Evolutionary conservation across 805 yeast genomes (phyloP), one percentile per base, ranked within the genome.

Genomic region (Wickerhamomyces strasburgensis): DNA sequence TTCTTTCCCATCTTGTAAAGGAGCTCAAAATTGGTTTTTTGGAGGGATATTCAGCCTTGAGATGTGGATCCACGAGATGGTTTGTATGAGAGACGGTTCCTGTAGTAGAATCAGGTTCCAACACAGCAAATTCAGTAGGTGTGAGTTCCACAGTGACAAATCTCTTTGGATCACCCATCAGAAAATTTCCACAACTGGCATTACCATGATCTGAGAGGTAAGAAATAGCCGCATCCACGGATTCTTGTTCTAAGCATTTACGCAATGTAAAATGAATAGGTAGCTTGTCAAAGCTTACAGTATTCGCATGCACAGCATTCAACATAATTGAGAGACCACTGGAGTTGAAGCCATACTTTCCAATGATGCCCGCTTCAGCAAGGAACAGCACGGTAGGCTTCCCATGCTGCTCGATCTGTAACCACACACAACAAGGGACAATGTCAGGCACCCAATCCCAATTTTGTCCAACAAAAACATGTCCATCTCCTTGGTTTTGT

Each of bases 391-490:
- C 18, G 24, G 49, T 46, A 14, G 60, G 57, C 25, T 54, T 49
- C 5, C 42, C 40, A 10, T 14, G 15, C 19, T 44, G 56, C 18
- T 37, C 47, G 17, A 56, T 40, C 29, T 56, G 59, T 27, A 56
- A 35, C 38, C 54, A 49, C n/a, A 56, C 37, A 11, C 52, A 39
- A 15, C 41, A 40, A 19, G 46, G 47, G 21, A 43, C 39, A 26
- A 56, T 39, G 30, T 46, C 56, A 13, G 51, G 47, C 25, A 54
- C 49, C 71, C 71, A 66, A 44, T 66, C 71, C 71, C 71, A 66
- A 42, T 64, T 66, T 46, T 66, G 71, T 40, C 61, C 48, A 44
- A 53, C 49, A 43, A 45, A 31, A 39, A 54, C 28, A 27, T 46
- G 44, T 27, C 57, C 46, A 25, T 56, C 37, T 26, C 45, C 11